Percentiles rank a stretch among this genome's conserved stretches.
Conservation (phyloP, 169 alveolate species). For the Babesia gibsoni region DNA sequence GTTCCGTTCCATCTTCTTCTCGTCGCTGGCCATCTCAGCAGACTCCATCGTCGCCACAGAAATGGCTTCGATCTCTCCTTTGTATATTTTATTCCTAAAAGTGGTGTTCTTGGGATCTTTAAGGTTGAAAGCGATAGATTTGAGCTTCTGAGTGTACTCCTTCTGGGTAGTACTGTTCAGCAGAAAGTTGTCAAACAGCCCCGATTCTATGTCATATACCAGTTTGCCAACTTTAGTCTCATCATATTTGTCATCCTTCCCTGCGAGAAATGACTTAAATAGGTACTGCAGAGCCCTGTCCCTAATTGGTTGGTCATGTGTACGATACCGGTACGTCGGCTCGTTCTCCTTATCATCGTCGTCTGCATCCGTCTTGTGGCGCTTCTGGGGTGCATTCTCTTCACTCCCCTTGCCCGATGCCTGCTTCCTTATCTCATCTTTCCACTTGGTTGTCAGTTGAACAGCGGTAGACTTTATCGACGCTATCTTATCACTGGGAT, state of each 20-base stretch:
- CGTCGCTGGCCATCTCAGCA: slow-evolving; percentile 90
- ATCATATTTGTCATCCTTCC: slow-evolving; percentile 60
- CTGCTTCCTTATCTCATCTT: slow-evolving; percentile 45
- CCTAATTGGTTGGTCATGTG: slow-evolving; percentile 57
- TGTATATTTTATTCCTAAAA: slow-evolving; percentile 79
- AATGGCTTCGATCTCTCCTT: slow-evolving; percentile 79
- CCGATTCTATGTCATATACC: slow-evolving; percentile 74
- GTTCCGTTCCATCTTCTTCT: slow-evolving; percentile 83
- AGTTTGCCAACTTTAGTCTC: slow-evolving; percentile 63
- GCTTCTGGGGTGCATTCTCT: slow-evolving; percentile 35
- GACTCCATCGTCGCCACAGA: slow-evolving; percentile 87
- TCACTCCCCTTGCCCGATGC: slow-evolving; percentile 13
- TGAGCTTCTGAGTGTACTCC: slow-evolving; percentile 80
- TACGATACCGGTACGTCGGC: slow-evolving; percentile 37
- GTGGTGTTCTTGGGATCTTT: slow-evolving; percentile 87
- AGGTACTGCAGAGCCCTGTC: slow-evolving; percentile 65
- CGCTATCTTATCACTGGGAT: slow-evolving; percentile 27
- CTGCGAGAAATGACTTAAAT: slow-evolving; percentile 59
- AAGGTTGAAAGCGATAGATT: slow-evolving; percentile 85
- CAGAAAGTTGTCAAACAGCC: slow-evolving; percentile 56
- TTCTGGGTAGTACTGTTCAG: slow-evolving; percentile 60
- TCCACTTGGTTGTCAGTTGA: slow-evolving; percentile 63
- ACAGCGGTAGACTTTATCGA: slow-evolving; percentile 33
- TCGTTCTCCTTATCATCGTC: neutral
- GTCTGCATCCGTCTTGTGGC: slow-evolving; percentile 15